phyloP scores from a whole-genome alignment of 768 basidiomycete genomes.

The Suillus clintonianus region DNA sequence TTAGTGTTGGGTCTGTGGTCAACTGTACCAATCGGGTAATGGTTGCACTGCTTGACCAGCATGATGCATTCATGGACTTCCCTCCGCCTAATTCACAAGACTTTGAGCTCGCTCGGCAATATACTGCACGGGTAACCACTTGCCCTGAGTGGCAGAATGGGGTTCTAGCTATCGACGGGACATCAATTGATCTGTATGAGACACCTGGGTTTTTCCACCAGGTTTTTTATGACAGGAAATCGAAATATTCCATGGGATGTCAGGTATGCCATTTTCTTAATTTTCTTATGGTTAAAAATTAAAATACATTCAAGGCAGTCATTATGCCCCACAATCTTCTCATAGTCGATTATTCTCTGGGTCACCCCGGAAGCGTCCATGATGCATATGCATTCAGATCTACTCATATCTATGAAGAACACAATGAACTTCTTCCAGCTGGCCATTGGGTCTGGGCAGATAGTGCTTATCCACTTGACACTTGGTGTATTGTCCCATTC shows the following conservation, averaged over 20 bases:
- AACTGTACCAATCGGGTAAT: conserved; percentile 23
- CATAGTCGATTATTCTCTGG: conserved; percentile 7
- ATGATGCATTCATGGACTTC: conserved; percentile 12
- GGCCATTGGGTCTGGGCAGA: conserved; percentile 15
- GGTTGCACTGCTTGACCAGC: conserved; percentile 16
- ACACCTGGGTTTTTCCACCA: conserved; percentile 5
- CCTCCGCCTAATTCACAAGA: conserved; percentile 6
- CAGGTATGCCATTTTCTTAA: conserved; percentile 15
- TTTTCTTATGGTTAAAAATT: not conserved
- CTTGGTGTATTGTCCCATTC: conserved; percentile 9
- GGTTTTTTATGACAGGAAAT: conserved; percentile 16
- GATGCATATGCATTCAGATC: conserved; percentile 9
- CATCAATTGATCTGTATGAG: conserved; percentile 16
- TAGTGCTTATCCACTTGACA: conserved; percentile 12
- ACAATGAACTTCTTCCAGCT: not conserved
- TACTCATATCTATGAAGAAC: not conserved
- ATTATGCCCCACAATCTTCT: conserved; percentile 12
- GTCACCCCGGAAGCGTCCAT: conserved; percentile 11
- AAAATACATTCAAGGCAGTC: not conserved
- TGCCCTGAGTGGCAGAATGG: conserved; percentile 34
- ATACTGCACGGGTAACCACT: conserved; percentile 4
- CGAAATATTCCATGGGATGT: conserved; percentile 16
- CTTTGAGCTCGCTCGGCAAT: not conserved
- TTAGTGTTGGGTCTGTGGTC: conserved; percentile 15
- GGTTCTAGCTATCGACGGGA: conserved; percentile 41